Conservation (phyloP, 169 alveolate genomes). For the Eimeria tenella region DNA sequence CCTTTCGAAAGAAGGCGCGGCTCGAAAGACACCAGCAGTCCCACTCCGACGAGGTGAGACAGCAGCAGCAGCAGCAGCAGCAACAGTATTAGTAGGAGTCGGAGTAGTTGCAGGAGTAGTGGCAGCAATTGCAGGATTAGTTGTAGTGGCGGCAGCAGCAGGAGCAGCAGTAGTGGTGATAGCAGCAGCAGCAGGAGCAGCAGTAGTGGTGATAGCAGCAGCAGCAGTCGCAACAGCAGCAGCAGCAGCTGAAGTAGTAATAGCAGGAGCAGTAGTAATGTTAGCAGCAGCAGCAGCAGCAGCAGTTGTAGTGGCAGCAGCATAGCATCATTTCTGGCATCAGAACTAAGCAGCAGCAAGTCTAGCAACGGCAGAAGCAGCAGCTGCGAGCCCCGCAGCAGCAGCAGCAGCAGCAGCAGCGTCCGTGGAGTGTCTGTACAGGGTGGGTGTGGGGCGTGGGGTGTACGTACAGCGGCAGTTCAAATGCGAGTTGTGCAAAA, state of each 20-base stretch:
- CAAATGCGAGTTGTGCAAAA: constrained; percentile 3
- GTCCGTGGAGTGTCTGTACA: no score
- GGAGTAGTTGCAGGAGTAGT: no score
- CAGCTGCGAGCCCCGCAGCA: neutral
- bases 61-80: neutral
- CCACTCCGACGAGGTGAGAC: constrained; percentile 43
- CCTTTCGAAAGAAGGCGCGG: constrained; percentile 42
- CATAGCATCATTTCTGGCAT: no score
- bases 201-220: neutral
- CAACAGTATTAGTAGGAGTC: no score
- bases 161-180: neutral
- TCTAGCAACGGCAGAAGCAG: neutral
- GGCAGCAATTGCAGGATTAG: no score
- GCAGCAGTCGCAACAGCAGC: neutral
- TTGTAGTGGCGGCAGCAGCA: no score
- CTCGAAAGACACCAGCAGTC: constrained; percentile 2
- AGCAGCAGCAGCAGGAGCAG: neutral
- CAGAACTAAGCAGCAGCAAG: neutral
- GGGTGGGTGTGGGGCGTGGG: no score
- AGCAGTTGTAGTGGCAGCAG: no score
- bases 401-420: neutral
- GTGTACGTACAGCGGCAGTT: constrained; percentile 62
- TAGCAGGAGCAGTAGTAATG: neutral
- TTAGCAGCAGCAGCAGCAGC: neutral
- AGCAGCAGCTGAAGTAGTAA: neutral